A percentile compares a stretch with the other conserved stretches of the same genome.
phyloP scores from a whole-genome alignment of 805 yeast genomes.

The Candida taoyuanica region DNA sequence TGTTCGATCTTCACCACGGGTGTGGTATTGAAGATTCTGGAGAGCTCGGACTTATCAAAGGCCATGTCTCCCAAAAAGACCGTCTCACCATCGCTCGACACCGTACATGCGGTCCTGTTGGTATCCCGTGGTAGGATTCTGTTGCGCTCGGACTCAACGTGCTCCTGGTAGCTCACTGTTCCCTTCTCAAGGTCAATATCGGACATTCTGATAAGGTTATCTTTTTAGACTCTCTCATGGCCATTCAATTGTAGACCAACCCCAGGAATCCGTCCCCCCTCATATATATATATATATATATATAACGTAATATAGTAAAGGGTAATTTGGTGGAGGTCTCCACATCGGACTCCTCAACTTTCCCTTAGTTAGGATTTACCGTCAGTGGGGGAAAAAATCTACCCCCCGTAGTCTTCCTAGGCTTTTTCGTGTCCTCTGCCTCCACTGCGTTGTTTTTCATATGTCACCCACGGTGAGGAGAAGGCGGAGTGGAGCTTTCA shows the following conservation, averaged over 20 bases:
- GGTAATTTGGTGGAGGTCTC: no score
- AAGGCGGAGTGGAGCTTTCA: no score
- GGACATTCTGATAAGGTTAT: constrained; percentile 1
- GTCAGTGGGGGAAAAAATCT: no score
- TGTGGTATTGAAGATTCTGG: constrained; percentile 41
- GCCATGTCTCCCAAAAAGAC: constrained; percentile 37
- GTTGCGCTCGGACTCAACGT: constrained; percentile 2
- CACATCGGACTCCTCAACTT: neutral
- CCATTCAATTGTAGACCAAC: no score
- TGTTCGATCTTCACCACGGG: constrained; percentile 25
- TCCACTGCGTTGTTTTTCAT: neutral
- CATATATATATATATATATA: no score
- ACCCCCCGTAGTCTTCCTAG: no score
- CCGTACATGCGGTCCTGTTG: constrained; percentile 10
- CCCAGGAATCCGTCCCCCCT: neutral
- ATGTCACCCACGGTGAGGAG: neutral
- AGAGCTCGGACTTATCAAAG: constrained; percentile 49
- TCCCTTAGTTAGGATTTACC: no score
- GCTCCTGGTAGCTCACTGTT: constrained; percentile 6
- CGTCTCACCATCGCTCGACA: constrained; percentile 30
- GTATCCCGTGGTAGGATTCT: constrained; percentile 3
- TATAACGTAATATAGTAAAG: no score
- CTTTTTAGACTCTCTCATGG: neutral
- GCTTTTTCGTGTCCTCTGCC: no score
- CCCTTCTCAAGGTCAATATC: constrained; percentile 16